Evolutionary conservation across 2,329 filamentous ascomycete species (phyloP), one percentile per base, ranked within the genome.

Genomic region (Aureobasidium sp.): DNA sequence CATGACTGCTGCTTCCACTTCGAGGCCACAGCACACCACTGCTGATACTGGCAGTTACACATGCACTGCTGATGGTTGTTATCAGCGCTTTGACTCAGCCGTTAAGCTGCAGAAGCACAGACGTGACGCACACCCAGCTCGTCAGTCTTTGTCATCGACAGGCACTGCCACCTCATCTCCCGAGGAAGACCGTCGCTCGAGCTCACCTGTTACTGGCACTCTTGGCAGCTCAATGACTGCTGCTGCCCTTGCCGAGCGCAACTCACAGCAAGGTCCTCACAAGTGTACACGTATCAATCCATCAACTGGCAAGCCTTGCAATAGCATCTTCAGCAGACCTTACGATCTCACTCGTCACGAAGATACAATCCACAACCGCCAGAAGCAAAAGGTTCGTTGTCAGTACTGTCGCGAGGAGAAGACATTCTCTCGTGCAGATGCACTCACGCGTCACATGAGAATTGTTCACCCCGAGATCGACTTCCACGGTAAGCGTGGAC

Each of bases 321-420:
- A 90, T 72, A 95, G 91, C 0, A 81, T 96, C 59, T 97, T 99
- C 75, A 97, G 93, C 0, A 82, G 94, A 25, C 94, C 94, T 1
- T 99, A 99, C 79, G 94, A 99, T 74, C 81, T 99, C 58, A 99
- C 94, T 0, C 83, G 94, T 27, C 94, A 99, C 72, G 94, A 99
- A 74, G 93, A 97, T 67, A 97, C 94, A 0, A 97, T 97, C 66
- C 94, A 97, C 81, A 97, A 97, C 69, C 87, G 86, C 1, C 86
- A 90, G 69, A 97, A 97, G 80, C 87, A 92, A 74, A 97, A 97
- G 79, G 91, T 97, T 8, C 87, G 91, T 48, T 99, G 94, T 75
- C 86, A 92, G 65, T 78, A 96, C 52, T 99, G 94, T 76, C 91
- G 90, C 1, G 92, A 97, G 69, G 93, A 97, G 71, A 97, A 97